Evolutionary conservation across 495 filamentous ascomycete genomes (phyloP).

Genomic region (Mytilinidion resinicola): DNA sequence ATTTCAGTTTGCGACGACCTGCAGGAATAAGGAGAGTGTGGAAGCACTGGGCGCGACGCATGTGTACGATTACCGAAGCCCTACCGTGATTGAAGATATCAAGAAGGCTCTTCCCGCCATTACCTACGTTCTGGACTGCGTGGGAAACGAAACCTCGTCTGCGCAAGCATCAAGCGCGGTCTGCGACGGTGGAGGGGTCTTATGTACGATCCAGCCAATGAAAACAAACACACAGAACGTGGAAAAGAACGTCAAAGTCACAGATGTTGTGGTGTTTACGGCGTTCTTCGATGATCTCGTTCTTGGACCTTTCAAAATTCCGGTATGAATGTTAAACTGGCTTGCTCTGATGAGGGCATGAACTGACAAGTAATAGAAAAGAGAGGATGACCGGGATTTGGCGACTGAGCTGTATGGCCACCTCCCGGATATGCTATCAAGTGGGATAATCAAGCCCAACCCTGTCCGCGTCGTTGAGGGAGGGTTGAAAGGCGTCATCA

Average conservation of each 20-base stretch:
- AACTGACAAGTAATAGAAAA: slow-evolving; percentile 28
- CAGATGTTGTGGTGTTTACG: slow-evolving; percentile 36
- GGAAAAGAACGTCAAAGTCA: slow-evolving; percentile 17
- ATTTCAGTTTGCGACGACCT: slow-evolving; percentile 4
- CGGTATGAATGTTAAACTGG: too few species aligned
- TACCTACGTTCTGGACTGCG: slow-evolving; percentile 31
- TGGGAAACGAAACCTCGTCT: slow-evolving; percentile 29
- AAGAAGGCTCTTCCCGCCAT: slow-evolving; percentile 11
- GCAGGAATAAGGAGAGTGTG: slow-evolving; percentile 1
- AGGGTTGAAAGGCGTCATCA: too few species aligned
- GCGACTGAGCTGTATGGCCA: slow-evolving; percentile 31
- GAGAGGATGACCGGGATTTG: slow-evolving; percentile 29
- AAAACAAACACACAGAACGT: slow-evolving; percentile 33
- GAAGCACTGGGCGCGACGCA: slow-evolving; percentile 1
- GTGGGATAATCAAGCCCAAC: too few species aligned
- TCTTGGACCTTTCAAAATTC: slow-evolving; percentile 1
- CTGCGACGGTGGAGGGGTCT: slow-evolving; percentile 2
- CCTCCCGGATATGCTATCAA: slow-evolving; percentile 6
- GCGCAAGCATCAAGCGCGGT: slow-evolving; percentile 17
- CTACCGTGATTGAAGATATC: slow-evolving; percentile 23
- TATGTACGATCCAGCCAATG: slow-evolving; percentile 36
- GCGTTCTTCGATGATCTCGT: slow-evolving; percentile 35
- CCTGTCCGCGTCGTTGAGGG: too few species aligned
- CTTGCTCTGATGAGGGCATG: slow-evolving; percentile 14
- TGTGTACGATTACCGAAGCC: slow-evolving; percentile 15